Percentiles rank a stretch among this genome's conserved stretches.
Evolutionary conservation across 768 basidiomycete genomes (phyloP).

Genomic region (Amyloporia xantha): DNA sequence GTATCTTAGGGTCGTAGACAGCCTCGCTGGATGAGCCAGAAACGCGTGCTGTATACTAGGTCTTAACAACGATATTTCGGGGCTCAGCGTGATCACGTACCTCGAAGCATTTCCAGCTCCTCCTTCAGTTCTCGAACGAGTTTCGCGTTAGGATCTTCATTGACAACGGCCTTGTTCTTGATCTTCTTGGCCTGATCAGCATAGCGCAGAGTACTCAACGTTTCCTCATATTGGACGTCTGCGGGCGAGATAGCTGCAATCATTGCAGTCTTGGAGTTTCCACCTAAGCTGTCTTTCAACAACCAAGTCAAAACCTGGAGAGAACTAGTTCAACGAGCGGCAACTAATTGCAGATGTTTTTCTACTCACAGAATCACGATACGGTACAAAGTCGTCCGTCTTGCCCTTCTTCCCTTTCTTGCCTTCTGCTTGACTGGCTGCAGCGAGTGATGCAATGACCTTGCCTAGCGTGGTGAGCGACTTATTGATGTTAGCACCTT

Average conservation of each 20-base stretch:
- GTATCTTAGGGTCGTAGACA: constrained; percentile 79
- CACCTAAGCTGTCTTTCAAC: constrained; percentile 94
- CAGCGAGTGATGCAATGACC: constrained; percentile 84
- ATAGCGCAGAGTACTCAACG: constrained; percentile 92
- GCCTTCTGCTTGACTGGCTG: constrained; percentile 49
- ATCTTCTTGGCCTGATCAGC: constrained; percentile 99
- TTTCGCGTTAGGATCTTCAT: constrained; percentile 99
- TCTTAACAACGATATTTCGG: constrained; percentile 10
- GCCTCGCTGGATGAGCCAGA: constrained; percentile 63
- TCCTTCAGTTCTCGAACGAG: constrained; percentile 98
- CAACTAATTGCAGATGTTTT: background rate
- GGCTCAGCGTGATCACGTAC: constrained; percentile 30
- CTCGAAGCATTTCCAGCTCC: constrained; percentile 88
- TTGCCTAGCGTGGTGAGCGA: constrained; percentile 96
- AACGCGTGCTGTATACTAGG: constrained; percentile 54
- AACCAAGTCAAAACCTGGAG: constrained; percentile 92
- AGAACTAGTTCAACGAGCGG: background rate
- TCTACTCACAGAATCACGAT: constrained; percentile 84
- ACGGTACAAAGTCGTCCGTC: constrained; percentile 90
- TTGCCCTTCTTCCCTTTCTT: constrained; percentile 79
- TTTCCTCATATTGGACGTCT: constrained; percentile 84
- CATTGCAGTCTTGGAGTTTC: constrained; percentile 98
- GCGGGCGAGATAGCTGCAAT: constrained; percentile 99
- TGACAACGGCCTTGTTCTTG: constrained; percentile 98
- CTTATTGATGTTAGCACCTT: constrained; percentile 98